Base-by-base conservation (phyloP, 1,284 basidiomycete genomes). In the Pyrrhoderma lamaoense region DNA sequence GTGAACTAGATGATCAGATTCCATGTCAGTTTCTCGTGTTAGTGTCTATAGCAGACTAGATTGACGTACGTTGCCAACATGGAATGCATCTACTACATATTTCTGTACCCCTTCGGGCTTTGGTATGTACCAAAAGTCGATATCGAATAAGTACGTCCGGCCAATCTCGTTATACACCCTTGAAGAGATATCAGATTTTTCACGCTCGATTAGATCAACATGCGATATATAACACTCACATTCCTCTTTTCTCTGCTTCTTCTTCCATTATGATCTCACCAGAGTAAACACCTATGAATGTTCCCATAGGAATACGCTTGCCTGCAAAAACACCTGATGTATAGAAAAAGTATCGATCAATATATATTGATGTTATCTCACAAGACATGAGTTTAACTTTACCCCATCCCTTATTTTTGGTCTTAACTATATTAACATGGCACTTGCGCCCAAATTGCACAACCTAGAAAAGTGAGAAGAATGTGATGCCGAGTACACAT, bases 381-480 rank as follows among this genome's bases (percentile, higher is more conserved):
- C n/a, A n/a, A n/a, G n/a, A n/a, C n/a, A n/a, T n/a, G n/a, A n/a
- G n/a, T n/a, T n/a, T n/a, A n/a, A n/a, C n/a, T 73, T 56, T 60
- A 85, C 89, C 90, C 90, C 90, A 93, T 45, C 88, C 89, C 64
- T 90, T 92, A 35, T 77, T 66, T 42, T 63, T 60, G 1, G 91
- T 92, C 61, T 86, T 82, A 51, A 74, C 72, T 35, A 91, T 79
- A 42, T 75, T 72, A 31, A 91, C 71, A 3, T 70, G 67, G 54
- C 71, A 72, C 59, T 74, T 79, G 23, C 92, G 73, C 1, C 93
- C 93, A 56, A 81, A 75, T 58, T 93, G 89, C 19, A 92, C 86
- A 47, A 92, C 85, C 88, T 92, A 55, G 2, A 56, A 31, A 47
- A 48, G n/a, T 38, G 23, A 2, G 42, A 22, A 23, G 18, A 51